phyloP scores from a whole-genome alignment of 305 asterid genomes.

The Fraxinus sp. region DNA sequence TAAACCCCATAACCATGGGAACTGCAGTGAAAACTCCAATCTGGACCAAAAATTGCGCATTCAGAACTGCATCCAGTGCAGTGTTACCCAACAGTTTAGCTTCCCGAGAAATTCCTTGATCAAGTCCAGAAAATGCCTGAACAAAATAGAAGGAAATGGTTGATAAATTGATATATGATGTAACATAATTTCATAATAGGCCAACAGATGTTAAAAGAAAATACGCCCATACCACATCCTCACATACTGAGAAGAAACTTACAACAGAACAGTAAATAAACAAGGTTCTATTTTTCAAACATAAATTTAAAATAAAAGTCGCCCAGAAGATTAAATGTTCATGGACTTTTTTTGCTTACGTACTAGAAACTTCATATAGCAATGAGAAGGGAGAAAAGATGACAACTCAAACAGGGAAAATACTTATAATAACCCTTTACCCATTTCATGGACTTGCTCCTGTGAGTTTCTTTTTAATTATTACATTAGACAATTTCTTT shows the following conservation, averaged over 20 bases:
- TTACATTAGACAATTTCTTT: background rate
- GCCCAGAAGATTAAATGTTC: background rate
- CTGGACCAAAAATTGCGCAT: constrained; percentile 97
- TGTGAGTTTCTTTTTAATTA: background rate
- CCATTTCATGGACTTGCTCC: constrained; percentile 1
- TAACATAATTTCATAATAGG: background rate
- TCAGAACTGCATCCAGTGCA: constrained; percentile 77
- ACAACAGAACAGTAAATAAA: background rate
- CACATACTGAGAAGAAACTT: constrained; percentile 10
- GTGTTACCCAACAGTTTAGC: constrained; percentile 72
- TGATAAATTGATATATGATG: background rate
- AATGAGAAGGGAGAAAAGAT: background rate
- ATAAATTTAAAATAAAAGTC: background rate
- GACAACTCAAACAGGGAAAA: background rate
- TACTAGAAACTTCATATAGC: background rate
- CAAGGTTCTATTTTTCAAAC: background rate
- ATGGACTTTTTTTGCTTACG: background rate
- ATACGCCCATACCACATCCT: background rate
- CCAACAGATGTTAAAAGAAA: background rate
- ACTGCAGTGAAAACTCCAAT: constrained; percentile 97
- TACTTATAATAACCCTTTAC: background rate
- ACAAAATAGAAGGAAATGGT: constrained; percentile 4
- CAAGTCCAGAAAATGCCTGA: constrained; percentile 98
- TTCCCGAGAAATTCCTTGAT: constrained; percentile 62
- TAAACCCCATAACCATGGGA: constrained; percentile 96